Conservation (phyloP, 2,329 filamentous ascomycete genomes). For the Monosporascus sp. region DNA sequence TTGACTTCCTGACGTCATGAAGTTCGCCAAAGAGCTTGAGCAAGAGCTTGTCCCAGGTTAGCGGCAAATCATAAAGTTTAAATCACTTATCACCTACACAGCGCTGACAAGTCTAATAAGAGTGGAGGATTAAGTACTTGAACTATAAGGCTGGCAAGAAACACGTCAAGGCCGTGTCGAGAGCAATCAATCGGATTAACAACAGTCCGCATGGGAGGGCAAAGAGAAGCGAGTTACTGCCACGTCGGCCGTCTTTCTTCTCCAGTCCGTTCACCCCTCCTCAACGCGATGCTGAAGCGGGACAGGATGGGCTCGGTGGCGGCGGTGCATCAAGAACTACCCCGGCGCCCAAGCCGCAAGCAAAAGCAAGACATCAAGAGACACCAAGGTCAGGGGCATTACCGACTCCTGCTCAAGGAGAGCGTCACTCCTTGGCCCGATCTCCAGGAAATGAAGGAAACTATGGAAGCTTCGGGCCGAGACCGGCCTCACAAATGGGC, state of each 20-base stretch:
- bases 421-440: slow-evolving; percentile 36
- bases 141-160: slow-evolving; percentile 97
- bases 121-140: slow-evolving; percentile 92
- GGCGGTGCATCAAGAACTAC: slow-evolving; percentile 20
- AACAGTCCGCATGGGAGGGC: slow-evolving; percentile 39
- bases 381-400: slow-evolving; percentile 12
- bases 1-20: slow-evolving; percentile 42
- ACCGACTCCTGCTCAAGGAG: slow-evolving; percentile 22
- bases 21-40: slow-evolving; percentile 74
- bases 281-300: slow-evolving; percentile 9
- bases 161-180: slow-evolving; percentile 75
- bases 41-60: slow-evolving; percentile 78
- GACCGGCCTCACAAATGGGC: slow-evolving; percentile 28
- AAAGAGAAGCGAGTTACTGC: slow-evolving; percentile 26
- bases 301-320: slow-evolving; percentile 8
- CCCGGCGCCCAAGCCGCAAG: slow-evolving; percentile 20
- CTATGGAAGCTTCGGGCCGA: slow-evolving; percentile 49
- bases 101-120: slow-evolving; percentile 28
- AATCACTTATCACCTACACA: neutral
- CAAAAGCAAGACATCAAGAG: slow-evolving; percentile 5
- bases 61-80: slow-evolving; percentile 10
- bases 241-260: slow-evolving; percentile 27
- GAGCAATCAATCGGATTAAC: slow-evolving; percentile 62
- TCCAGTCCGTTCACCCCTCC: slow-evolving; percentile 20
- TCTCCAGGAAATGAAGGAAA: slow-evolving; percentile 34